Percentiles rank a stretch among this genome's conserved stretches.
Conservation (phyloP, 352 stramenopile genomes). For the Sclerospora graminicola region DNA sequence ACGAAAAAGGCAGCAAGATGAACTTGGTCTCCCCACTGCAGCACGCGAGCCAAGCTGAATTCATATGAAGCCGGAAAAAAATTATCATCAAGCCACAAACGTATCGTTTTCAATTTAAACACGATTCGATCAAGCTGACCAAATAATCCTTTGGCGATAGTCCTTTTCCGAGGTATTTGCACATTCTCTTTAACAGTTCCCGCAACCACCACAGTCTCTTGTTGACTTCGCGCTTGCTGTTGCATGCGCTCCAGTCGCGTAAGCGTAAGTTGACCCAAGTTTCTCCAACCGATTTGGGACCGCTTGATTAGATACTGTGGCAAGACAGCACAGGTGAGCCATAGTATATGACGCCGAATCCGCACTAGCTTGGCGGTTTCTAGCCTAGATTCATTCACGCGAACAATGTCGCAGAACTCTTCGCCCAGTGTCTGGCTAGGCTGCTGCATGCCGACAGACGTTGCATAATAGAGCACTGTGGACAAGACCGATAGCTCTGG, state of each 20-base stretch:
- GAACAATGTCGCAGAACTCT: slow-evolving; percentile 83
- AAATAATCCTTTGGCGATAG: slow-evolving; percentile 13
- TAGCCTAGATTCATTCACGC: no score
- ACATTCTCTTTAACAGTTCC: no score
- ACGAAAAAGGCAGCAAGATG: slow-evolving; percentile 76
- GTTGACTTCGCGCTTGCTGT: slow-evolving; percentile 51
- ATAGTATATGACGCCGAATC: slow-evolving; percentile 32
- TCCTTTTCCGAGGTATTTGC: no score
- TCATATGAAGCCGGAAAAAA: slow-evolving; percentile 48
- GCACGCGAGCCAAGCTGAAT: slow-evolving; percentile 35
- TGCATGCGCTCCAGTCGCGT: no score
- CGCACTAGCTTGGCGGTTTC: slow-evolving; percentile 21
- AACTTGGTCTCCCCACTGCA: slow-evolving; percentile 36
- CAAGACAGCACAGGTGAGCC: slow-evolving; percentile 46
- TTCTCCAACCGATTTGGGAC: no score
- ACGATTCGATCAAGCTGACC: slow-evolving; percentile 35
- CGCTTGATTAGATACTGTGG: slow-evolving; percentile 68
- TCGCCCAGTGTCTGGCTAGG: slow-evolving; percentile 80
- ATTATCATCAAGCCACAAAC: slow-evolving; percentile 29
- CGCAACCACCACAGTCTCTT: no score
- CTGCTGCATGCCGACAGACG: slow-evolving; percentile 40
- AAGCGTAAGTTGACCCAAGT: no score
- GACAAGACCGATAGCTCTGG: slow-evolving; percentile 57
- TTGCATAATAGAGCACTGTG: slow-evolving; percentile 54
- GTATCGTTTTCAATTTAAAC: slow-evolving; percentile 28